These are phyloP conservation scores for Chrysoporthe cubensis DNA, from an alignment of 2,329 filamentous ascomycete genomes.

Conservation along the genomic window DNA sequence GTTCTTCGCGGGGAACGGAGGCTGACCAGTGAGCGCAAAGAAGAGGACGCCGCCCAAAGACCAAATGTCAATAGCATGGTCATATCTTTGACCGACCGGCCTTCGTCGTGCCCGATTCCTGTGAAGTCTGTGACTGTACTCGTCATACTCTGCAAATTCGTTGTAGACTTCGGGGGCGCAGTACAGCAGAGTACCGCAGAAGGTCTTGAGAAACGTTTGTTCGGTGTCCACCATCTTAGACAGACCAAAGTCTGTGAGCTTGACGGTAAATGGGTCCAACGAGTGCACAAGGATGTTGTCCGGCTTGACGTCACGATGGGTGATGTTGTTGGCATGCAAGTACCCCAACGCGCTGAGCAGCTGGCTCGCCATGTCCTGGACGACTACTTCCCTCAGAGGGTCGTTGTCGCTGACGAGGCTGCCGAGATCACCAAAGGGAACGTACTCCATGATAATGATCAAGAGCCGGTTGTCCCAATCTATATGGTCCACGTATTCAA, in stretches of 20 bases:
- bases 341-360: slow-evolving; percentile 84
- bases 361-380: slow-evolving; percentile 74
- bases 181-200: slow-evolving; percentile 94
- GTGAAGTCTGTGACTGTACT: slow-evolving; percentile 65
- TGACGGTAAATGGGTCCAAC: slow-evolving; percentile 75
- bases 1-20: slow-evolving; percentile 79
- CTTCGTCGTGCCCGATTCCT: slow-evolving; percentile 66
- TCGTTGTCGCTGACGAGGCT: slow-evolving; percentile 67
- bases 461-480: slow-evolving; percentile 82
- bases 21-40: slow-evolving; percentile 76
- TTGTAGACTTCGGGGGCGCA: slow-evolving; percentile 97
- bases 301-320: slow-evolving; percentile 97
- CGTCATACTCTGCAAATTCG: slow-evolving; percentile 69
- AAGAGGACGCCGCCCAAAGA: slow-evolving; percentile 92
- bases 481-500: slow-evolving; percentile 86
- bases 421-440: slow-evolving; percentile 81
- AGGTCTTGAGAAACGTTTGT: slow-evolving; percentile 92
- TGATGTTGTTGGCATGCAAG: slow-evolving; percentile 85
- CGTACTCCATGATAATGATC: slow-evolving; percentile 97
- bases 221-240: slow-evolving; percentile 92
- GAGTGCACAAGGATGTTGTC: slow-evolving; percentile 92
- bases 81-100: slow-evolving; percentile 69
- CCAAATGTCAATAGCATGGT: slow-evolving; percentile 94
- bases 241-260: slow-evolving; percentile 93
- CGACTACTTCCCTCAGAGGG: slow-evolving; percentile 67